Evolutionary conservation across 805 yeast species (phyloP), one percentile per base, ranked within the genome.

Genomic region (Metschnikowia proteae): DNA sequence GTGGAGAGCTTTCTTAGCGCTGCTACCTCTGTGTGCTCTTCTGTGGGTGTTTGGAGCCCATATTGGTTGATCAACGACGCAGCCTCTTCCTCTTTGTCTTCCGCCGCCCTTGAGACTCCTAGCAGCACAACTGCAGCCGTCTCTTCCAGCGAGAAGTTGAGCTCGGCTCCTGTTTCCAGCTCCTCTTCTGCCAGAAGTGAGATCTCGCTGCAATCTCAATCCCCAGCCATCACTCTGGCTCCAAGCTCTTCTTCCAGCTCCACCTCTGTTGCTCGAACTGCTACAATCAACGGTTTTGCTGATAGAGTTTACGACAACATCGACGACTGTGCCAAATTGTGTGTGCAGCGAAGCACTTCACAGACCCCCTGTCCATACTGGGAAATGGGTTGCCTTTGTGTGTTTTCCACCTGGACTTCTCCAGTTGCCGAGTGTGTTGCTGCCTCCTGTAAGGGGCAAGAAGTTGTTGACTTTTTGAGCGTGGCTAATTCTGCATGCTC

Each of bases 1-100:
- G 71, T 68, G 35, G 53, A 40, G 27, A 23, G 49, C 23, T 67
- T 65, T 48, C 61, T 68, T 27, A 46, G 60, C 23, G 55, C 58
- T 46, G 73, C 71, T 45, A 50, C 52, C 26, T 59, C 69, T 7
- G 46, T 60, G 42, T 70, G 75, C 56, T 56, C 63, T 11, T 46
- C 59, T n/a, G 70, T 63, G 32, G 68, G 71, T 52, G 66, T 64
- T 17, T 58, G 64, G 61, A 55, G 52, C 23, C 70, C 70, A 48
- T 66, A 63, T 54, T 64, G 69, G 68, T 49, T 57, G 41, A 47
- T 63, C 38, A 57, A 63, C 34, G 57, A 56, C 34, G 53, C 63
- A 17, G 60, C 55, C 10, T 36, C 59, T 32, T 59, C 63, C 35
- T 51, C 55, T 8, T 54, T 66, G 40, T 46, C 52, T 10, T 27